Percentiles rank a stretch among this genome's conserved stretches.
Conservation (phyloP, 805 yeast species). For the Lachancea fermentati region DNA sequence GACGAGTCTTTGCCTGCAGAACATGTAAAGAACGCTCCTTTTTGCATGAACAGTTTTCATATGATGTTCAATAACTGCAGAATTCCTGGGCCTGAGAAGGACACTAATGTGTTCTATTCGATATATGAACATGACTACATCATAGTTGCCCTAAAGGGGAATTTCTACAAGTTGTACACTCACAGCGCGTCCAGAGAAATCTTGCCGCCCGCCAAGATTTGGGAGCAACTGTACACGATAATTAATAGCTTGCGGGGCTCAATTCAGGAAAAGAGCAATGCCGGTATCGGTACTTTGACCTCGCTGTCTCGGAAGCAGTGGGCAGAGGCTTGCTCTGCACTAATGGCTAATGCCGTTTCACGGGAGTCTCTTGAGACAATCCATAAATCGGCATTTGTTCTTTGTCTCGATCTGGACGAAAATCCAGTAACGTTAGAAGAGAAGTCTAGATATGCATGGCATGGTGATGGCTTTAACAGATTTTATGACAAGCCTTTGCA, state of each 20-base stretch:
- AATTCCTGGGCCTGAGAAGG: conserved; percentile 62
- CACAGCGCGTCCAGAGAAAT: conserved; percentile 42
- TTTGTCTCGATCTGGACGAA: conserved; percentile 65
- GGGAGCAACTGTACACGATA: conserved; percentile 55
- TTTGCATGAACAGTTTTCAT: conserved; percentile 89
- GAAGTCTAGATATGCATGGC: conserved; percentile 84
- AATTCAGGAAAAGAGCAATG: conserved; percentile 18
- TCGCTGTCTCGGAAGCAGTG: conserved; percentile 82
- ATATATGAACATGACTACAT: conserved; percentile 54
- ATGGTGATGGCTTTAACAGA: conserved; percentile 89
- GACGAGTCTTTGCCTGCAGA: conserved; percentile 76
- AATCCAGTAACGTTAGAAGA: conserved; percentile 74
- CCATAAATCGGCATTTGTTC: conserved; percentile 70
- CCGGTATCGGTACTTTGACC: conserved; percentile 73
- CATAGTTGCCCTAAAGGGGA: conserved; percentile 66
- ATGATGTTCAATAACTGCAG: conserved; percentile 88
- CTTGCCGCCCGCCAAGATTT: conserved; percentile 44
- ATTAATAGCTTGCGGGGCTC: conserved; percentile 35
- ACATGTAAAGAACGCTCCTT: conserved; percentile 67
- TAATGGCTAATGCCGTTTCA: conserved; percentile 58
- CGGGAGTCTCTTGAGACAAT: conserved; percentile 57
- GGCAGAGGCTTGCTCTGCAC: conserved; percentile 52
- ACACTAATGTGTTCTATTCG: conserved; percentile 51
- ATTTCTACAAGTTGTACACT: conserved; percentile 72
- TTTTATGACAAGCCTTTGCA: conserved; percentile 90